Evolutionary conservation across 345 rosid species (phyloP).

Genomic region (Arabis hirsuta): DNA sequence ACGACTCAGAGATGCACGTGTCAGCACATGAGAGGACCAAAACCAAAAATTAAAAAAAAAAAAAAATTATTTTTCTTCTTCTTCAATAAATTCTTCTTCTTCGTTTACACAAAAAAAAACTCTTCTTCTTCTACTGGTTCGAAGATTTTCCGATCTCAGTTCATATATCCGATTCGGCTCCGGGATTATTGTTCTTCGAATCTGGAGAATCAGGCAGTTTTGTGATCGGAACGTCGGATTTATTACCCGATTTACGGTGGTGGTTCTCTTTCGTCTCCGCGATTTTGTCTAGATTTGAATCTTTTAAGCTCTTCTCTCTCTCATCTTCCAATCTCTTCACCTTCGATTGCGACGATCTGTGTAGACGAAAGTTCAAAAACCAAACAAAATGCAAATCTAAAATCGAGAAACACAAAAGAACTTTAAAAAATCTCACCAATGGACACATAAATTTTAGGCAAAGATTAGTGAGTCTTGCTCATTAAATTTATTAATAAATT

Average conservation of each 20-base stretch:
- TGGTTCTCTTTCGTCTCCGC: constrained; percentile 27
- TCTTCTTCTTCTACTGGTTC: constrained; percentile 5
- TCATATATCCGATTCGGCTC: constrained; percentile 34
- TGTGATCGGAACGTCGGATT: constrained; percentile 19
- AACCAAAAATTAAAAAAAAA: no score
- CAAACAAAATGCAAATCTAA: background rate
- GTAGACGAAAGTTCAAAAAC: background rate
- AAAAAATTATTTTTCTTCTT: no score
- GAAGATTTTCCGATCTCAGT: constrained; percentile 35
- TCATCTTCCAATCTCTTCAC: constrained; percentile 75
- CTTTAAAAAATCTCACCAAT: no score
- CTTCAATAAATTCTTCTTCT: no score
- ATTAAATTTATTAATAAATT: no score
- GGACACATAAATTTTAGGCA: no score
- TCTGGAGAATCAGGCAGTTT: constrained; percentile 48
- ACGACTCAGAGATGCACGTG: no score
- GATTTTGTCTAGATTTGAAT: constrained; percentile 55
- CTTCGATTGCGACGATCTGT: constrained; percentile 59
- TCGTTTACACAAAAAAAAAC: no score
- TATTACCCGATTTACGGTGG: constrained; percentile 19
- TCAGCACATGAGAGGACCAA: no score
- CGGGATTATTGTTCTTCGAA: constrained; percentile 39
- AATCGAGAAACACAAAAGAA: background rate
- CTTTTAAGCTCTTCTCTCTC: constrained; percentile 48
- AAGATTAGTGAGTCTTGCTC: no score